Conservation (phyloP, 768 basidiomycete species). For the Pisolithus tinctorius region DNA sequence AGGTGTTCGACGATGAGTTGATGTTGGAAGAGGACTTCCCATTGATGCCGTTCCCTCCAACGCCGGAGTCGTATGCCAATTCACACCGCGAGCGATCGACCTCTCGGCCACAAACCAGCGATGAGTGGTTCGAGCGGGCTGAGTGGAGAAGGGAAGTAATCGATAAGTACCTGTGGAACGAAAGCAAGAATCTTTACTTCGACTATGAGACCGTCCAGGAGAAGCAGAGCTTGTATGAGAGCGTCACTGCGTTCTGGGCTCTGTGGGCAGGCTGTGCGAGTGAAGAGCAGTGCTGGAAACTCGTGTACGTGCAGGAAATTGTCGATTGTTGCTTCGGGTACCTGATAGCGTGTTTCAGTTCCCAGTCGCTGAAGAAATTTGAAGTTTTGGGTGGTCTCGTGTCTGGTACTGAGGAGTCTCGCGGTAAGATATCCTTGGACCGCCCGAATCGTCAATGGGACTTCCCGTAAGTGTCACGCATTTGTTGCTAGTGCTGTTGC, state of each 20-base stretch:
- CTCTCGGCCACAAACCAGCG: slow-evolving; percentile 59
- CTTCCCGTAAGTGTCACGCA: slow-evolving; percentile 63
- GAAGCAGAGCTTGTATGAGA: slow-evolving; percentile 92
- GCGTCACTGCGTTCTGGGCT: slow-evolving; percentile 94
- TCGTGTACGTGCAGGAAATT: slow-evolving; percentile 60
- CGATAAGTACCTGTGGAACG: slow-evolving; percentile 95
- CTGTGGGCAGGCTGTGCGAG: slow-evolving; percentile 98
- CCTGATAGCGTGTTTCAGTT: slow-evolving; percentile 38
- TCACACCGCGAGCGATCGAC: slow-evolving; percentile 54
- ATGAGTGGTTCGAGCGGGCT: slow-evolving; percentile 92
- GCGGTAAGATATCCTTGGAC: slow-evolving; percentile 92
- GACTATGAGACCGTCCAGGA: slow-evolving; percentile 93
- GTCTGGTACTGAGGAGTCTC: slow-evolving; percentile 93
- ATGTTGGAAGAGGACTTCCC: slow-evolving; percentile 91
- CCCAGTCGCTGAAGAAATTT: slow-evolving; percentile 87
- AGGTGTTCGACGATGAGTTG: slow-evolving; percentile 89
- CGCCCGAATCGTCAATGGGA: slow-evolving; percentile 99
- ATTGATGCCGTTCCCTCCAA: slow-evolving; percentile 87
- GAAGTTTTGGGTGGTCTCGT: slow-evolving; percentile 94
- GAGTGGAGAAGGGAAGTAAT: slow-evolving; percentile 78
- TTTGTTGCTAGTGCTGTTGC: neutral
- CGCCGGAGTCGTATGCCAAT: slow-evolving; percentile 60
- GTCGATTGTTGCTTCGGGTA: neutral
- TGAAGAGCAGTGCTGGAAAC: slow-evolving; percentile 88
- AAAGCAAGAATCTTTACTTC: slow-evolving; percentile 88